These are phyloP conservation scores for Ambrosia hybrid DNA, from an alignment of 140 eudicot species.

Conservation along the genomic window DNA sequence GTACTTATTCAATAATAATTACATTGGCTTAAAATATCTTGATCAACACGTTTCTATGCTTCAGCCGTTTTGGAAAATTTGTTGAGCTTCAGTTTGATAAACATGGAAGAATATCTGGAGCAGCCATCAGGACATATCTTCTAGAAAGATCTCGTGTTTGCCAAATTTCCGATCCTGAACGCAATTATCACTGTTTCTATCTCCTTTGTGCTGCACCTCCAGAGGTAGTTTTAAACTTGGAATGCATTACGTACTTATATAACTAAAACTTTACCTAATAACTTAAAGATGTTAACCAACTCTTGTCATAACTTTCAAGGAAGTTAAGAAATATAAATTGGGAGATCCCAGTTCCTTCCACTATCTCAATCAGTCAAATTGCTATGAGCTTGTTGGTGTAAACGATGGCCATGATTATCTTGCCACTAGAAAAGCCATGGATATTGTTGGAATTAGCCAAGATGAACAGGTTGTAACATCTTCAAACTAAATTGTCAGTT, in stretches of 20 bases:
- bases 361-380: conserved; percentile 89
- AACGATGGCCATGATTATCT: conserved; percentile 88
- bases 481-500: conserved; percentile 16
- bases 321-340: conserved; percentile 80
- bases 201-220: conserved; percentile 97
- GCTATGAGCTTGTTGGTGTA: conserved; percentile 84
- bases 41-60: conserved; percentile 31
- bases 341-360: conserved; percentile 77
- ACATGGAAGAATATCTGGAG: conserved; percentile 94
- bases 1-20: conserved; percentile 7
- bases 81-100: conserved; percentile 97
- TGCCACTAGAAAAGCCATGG: conserved; percentile 99
- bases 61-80: conserved; percentile 97
- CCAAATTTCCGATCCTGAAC: conserved; percentile 95
- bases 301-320: conserved; percentile 50
- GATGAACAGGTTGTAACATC: conserved; percentile 65
- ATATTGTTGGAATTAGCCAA: conserved; percentile 88
- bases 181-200: conserved; percentile 95
- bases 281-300: conserved; percentile 24
- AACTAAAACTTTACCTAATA: conserved; percentile 4
- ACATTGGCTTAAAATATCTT: conserved; percentile 20
- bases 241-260: neutral
- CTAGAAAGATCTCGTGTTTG: conserved; percentile 98
- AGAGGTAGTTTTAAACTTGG: conserved; percentile 50
- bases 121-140: conserved; percentile 95